phyloP scores from a whole-genome alignment of 192 early-diverging fungal genomes.

The Gigaspora rosea region DNA sequence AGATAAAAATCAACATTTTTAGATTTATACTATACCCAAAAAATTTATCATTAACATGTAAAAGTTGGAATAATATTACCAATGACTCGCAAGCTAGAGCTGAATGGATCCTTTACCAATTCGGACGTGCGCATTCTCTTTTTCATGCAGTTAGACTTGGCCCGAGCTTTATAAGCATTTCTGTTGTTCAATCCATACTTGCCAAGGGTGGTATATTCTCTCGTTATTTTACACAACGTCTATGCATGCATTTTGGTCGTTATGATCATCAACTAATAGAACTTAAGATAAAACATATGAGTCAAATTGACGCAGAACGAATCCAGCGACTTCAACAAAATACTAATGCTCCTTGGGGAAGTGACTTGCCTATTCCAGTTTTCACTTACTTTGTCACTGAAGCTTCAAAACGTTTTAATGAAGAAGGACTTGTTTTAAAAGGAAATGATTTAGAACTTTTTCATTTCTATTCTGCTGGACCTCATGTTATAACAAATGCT shows the following conservation, averaged over 20 bases:
- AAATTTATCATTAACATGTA: neutral
- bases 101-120: neutral
- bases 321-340: too few species aligned
- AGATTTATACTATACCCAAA: neutral
- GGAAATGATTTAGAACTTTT: slow-evolving; percentile 28
- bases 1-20: neutral
- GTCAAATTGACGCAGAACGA: neutral
- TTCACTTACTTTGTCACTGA: neutral
- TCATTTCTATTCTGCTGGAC: neutral
- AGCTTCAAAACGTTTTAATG: neutral
- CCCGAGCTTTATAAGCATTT: neutral
- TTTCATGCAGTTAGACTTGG: slow-evolving; percentile 25
- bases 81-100: neutral
- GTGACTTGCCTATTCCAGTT: neutral
- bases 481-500: neutral
- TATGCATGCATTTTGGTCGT: neutral
- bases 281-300: slow-evolving; percentile 1
- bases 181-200: neutral
- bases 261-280: neutral
- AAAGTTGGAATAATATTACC: neutral
- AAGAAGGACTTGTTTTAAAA: neutral
- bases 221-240: neutral
- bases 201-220: neutral
- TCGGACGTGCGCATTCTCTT: neutral
- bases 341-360: neutral